Percentiles rank a stretch among this genome's conserved stretches.
phyloP scores from a whole-genome alignment of 2,329 filamentous ascomycete species.

The Fusarium equiseti region DNA sequence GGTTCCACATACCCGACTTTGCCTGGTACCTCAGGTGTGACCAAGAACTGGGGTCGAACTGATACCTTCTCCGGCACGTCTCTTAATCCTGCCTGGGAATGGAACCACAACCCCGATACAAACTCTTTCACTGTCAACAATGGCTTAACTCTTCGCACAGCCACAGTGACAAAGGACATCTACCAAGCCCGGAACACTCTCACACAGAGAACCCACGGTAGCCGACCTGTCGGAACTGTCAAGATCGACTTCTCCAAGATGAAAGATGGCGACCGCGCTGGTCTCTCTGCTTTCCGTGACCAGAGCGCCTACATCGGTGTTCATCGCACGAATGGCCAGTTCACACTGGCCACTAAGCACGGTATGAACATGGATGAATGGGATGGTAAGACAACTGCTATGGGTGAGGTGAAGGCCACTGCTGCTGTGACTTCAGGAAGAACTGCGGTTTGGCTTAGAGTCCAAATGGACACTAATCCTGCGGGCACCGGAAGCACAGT shows the following conservation, averaged over 20 bases:
- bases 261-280: conserved; percentile 63
- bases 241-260: conserved; percentile 62
- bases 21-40: background rate
- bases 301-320: conserved; percentile 66
- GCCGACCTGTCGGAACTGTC: conserved; percentile 62
- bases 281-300: conserved; percentile 66
- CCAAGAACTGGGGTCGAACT: conserved; percentile 51
- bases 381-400: conserved; percentile 33
- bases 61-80: conserved; percentile 60
- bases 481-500: conserved; percentile 35
- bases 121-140: conserved; percentile 58
- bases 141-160: conserved; percentile 61
- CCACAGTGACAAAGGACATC: conserved; percentile 65
- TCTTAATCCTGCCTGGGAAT: conserved; percentile 66
- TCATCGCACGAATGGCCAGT: conserved; percentile 46
- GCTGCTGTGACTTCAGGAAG: conserved; percentile 33
- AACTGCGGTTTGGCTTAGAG: conserved; percentile 42
- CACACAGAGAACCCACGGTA: conserved; percentile 60
- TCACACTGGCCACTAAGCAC: conserved; percentile 52
- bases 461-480: conserved; percentile 44
- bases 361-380: conserved; percentile 55
- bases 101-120: conserved; percentile 71
- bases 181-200: conserved; percentile 62
- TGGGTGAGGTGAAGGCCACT: conserved; percentile 40
- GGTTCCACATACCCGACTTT: conserved; percentile 58